Base-by-base conservation (phyloP, 139 green algal species). In the Chlamydomonas urium region DNA sequence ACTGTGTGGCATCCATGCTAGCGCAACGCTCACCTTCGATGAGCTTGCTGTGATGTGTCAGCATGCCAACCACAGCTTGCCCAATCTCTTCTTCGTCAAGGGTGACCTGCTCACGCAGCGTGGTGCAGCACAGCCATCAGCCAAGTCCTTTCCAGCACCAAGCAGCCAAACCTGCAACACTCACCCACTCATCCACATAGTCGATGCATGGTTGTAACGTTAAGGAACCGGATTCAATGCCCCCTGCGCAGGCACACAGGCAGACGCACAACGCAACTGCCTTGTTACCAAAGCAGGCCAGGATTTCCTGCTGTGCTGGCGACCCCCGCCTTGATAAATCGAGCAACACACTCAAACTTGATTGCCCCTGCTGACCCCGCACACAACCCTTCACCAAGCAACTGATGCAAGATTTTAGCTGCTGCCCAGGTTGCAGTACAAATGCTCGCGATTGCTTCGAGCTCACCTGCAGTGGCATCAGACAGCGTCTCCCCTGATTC, bases 31-130 rank as follows among this genome's bases (percentile, higher is more conserved):
- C 71, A 71, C 84, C 87, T 57, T 92, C 86, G 5, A 92, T 74
- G 26, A 73, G 65, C 63, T 85, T 77, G 53, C 61, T 71, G 35
- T 85, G 77, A 33, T 83, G 66, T 23, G 75, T 34, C 38, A 83
- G 60, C 24, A 84, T 26, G 14, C 68, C 79, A 2, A 88, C 47
- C 71, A 90, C 71, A 4, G 83, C 87, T 23, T 71, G 61, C 10
- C 84, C 81, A 32, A 91, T 91, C 75, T 92, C 83, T 21, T 68
- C 34, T 71, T 92, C 87, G 0, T n/a, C n/a, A n/a, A n/a, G n/a
- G n/a, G n/a, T 23, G 65, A 1, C 86, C 80, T 0, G 42, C 33
- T 6, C 73, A 29, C 73, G 48, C 48, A 17, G 5, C 4, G 24
- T 5, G 48, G 28, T 8, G 4, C 48, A 23, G 10, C 48, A 59